These are phyloP conservation scores for Achlya hypogyna DNA, from an alignment of 352 stramenopile genomes.

Conservation along the genomic window DNA sequence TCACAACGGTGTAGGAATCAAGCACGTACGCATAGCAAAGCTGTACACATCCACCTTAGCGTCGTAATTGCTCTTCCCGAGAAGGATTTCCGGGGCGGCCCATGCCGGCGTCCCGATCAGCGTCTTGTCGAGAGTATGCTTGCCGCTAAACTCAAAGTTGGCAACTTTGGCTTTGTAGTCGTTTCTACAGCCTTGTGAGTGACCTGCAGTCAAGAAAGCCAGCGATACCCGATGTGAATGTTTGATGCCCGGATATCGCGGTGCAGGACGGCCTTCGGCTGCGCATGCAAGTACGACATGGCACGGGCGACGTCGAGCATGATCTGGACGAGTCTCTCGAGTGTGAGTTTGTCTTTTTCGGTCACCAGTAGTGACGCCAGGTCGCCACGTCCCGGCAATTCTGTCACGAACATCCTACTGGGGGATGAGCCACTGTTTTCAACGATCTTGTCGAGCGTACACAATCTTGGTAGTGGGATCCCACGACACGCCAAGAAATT, in stretches of 20 bases:
- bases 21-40: conserved; percentile 7
- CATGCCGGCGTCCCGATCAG: background rate
- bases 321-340: too few relatives aligned
- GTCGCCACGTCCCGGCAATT: background rate
- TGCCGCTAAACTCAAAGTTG: background rate
- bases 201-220: background rate
- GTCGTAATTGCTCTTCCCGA: conserved; percentile 1
- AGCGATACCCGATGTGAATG: background rate
- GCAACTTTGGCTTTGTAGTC: background rate
- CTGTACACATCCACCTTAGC: conserved; percentile 17
- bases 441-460: background rate
- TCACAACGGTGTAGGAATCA: background rate
- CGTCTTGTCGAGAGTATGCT: background rate
- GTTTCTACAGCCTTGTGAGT: background rate
- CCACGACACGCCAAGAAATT: conserved; percentile 83
- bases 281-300: background rate
- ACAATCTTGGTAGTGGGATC: conserved; percentile 22
- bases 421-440: conserved; percentile 5
- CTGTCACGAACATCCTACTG: conserved; percentile 46
- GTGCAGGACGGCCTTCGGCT: background rate
- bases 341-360: too few relatives aligned
- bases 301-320: background rate
- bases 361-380: background rate
- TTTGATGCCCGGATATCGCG: background rate
- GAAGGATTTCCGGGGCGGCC: conserved; percentile 13